phyloP scores from a whole-genome alignment of 805 yeast species.

The Schwanniomyces vanrijiae region DNA sequence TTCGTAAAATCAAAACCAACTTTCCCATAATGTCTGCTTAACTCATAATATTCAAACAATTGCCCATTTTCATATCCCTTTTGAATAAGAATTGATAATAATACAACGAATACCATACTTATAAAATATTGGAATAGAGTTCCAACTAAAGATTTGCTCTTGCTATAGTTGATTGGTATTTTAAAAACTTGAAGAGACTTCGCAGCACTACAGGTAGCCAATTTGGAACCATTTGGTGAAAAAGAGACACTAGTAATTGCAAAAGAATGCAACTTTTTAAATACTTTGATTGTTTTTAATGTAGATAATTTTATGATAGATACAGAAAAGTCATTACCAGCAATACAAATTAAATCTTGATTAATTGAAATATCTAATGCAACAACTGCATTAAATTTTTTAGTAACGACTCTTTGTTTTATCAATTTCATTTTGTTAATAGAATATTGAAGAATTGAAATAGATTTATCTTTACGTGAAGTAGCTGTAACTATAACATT shows the following conservation, averaged over 20 bases:
- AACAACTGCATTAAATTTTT: constrained; percentile 54
- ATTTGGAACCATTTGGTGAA: constrained; percentile 62
- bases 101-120: constrained; percentile 29
- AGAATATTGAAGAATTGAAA: constrained; percentile 44
- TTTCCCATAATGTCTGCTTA: constrained; percentile 16
- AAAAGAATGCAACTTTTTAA: constrained; percentile 68
- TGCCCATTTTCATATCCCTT: constrained; percentile 34
- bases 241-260: constrained; percentile 75
- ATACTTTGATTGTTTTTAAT: constrained; percentile 49
- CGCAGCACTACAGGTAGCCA: constrained; percentile 79
- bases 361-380: constrained; percentile 47
- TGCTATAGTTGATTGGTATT: constrained; percentile 52
- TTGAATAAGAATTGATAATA: constrained; percentile 35
- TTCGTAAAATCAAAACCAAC: constrained; percentile 13
- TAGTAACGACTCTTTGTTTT: constrained; percentile 43
- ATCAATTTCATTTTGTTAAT: constrained; percentile 40
- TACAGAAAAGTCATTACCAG: constrained; percentile 68
- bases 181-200: constrained; percentile 64
- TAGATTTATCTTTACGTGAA: constrained; percentile 32
- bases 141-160: constrained; percentile 38
- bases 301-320: constrained; percentile 52
- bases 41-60: constrained; percentile 21
- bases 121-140: constrained; percentile 34
- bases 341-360: constrained; percentile 50
- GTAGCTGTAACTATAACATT: constrained; percentile 35